A percentile compares a stretch with the other conserved stretches of the same genome.
Conservation (phyloP, 164 flowering plant species). For the Berberis vulgaris region DNA sequence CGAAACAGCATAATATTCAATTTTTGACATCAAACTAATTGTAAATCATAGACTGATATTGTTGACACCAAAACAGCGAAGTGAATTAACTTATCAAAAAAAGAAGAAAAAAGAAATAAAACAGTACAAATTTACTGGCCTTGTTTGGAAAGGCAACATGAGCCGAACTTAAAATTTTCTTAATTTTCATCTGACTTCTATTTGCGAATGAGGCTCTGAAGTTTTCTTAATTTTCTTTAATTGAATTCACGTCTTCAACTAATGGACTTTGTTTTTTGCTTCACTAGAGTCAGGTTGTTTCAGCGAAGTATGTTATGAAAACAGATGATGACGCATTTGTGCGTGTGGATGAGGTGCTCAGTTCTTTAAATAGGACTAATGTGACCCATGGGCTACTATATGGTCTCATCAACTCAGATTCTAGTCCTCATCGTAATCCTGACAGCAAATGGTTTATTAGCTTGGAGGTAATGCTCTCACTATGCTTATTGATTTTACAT, state of each 20-base stretch:
- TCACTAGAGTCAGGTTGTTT: conserved; percentile 69
- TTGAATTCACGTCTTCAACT: conserved; percentile 2
- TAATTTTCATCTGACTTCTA: neutral
- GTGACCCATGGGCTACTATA: conserved; percentile 66
- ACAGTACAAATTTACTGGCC: no score
- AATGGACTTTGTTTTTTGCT: conserved; percentile 4
- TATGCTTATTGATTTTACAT: neutral
- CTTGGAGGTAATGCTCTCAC: conserved; percentile 49
- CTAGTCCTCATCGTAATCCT: conserved; percentile 69
- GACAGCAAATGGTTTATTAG: conserved; percentile 96
- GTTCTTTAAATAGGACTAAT: conserved; percentile 47
- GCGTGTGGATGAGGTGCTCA: conserved; percentile 80
- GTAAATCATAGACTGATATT: no score
- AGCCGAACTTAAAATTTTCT: neutral
- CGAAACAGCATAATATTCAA: no score
- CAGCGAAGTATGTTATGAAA: conserved; percentile 92
- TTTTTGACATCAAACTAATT: no score
- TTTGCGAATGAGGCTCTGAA: neutral
- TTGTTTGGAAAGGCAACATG: no score
- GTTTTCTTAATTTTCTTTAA: neutral
- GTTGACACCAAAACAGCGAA: no score
- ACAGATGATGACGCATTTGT: conserved; percentile 99
- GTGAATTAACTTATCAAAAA: no score
- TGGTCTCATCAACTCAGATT: conserved; percentile 84
- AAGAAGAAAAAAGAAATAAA: no score